A percentile compares a stretch with the other conserved stretches of the same genome.
phyloP scores from a whole-genome alignment of 106 monocot species.

The Acanthochlamys bracteata region DNA sequence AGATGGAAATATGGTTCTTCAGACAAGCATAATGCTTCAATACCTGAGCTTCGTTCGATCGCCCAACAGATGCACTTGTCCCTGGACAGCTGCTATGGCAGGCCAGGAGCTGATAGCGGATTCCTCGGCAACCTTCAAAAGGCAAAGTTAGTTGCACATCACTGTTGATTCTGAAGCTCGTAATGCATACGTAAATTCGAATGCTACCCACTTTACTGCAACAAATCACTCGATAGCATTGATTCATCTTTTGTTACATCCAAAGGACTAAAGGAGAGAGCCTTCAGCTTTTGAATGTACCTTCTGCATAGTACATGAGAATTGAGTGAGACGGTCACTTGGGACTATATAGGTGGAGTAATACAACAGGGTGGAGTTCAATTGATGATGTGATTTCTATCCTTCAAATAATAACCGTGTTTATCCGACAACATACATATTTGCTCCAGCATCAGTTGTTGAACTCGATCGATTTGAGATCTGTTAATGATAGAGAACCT shows the following conservation, averaged over 20 bases:
- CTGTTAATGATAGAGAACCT: constrained; percentile 11
- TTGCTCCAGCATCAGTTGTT: constrained; percentile 36
- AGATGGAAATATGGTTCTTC: constrained; percentile 40
- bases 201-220: constrained; percentile 25
- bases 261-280: constrained; percentile 20
- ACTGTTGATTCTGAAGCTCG: constrained; percentile 1
- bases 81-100: constrained; percentile 22
- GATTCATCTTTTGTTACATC: constrained; percentile 20
- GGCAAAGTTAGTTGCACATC: constrained; percentile 13
- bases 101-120: constrained; percentile 27
- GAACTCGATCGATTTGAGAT: constrained; percentile 19
- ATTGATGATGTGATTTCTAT: constrained; percentile 12
- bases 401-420: constrained; percentile 9
- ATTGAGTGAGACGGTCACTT: constrained; percentile 43
- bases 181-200: constrained; percentile 12
- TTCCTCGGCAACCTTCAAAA: constrained; percentile 3
- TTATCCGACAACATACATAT: constrained; percentile 34
- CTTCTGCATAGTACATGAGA: constrained; percentile 34
- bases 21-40: neutral
- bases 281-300: constrained; percentile 13
- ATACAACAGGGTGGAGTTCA: constrained; percentile 9
- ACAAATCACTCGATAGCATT: neutral
- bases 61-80: constrained; percentile 46
- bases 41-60: constrained; percentile 51
- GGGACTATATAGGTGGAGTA: constrained; percentile 24